Base-by-base conservation (phyloP, 2,329 filamentous ascomycete species). In the Orbilia oligospora region DNA sequence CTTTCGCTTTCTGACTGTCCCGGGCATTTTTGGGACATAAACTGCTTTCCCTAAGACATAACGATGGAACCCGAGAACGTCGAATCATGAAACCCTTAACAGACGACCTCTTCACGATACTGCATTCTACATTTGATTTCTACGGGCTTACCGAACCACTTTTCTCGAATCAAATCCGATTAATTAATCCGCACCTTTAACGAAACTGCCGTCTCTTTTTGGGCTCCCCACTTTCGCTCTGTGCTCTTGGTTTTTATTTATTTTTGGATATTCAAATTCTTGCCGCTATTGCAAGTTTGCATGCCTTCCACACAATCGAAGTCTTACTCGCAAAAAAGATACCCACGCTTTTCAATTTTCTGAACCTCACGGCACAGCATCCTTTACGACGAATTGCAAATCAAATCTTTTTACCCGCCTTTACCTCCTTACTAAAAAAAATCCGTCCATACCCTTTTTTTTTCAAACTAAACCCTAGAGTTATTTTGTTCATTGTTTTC, bases 31-130 rank as follows among this genome's bases (percentile, higher is more conserved):
- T 38, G 61, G 44, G 61, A 33, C 18, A 30, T 41, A 30, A 61
- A 44, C 66, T 14, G 51, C 51, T 46, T 36, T 46, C 24, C 20
- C 56, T 24, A 30, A 46, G 46, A 65, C 58, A 56, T 30, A 53
- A 46, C 49, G 20, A 78, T 72, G 75, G 63, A 20, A 55, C 58
- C 24, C 48, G 46, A 33, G 68, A 38, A 38, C 48, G 48, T 72
- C 64, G 49, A 72, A 72, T 64, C 75, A 78, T 78, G 75, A 78
- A 58, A 24, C 20, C 24, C 24, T 61, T 61, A 61, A 61, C 49
- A 44, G 56, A 78, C 75, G 75, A 78, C 55, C 22, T 64, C 24
- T 69, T 64, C 55, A 77, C 68, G 75, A 76, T 36, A 24, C 41
- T 33, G 38, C 51, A 68, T 30, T 56, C n/a, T 27, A 33, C 20